phyloP scores from a whole-genome alignment of 371 early-diverging fungal genomes.

The Mortierella sp. region DNA sequence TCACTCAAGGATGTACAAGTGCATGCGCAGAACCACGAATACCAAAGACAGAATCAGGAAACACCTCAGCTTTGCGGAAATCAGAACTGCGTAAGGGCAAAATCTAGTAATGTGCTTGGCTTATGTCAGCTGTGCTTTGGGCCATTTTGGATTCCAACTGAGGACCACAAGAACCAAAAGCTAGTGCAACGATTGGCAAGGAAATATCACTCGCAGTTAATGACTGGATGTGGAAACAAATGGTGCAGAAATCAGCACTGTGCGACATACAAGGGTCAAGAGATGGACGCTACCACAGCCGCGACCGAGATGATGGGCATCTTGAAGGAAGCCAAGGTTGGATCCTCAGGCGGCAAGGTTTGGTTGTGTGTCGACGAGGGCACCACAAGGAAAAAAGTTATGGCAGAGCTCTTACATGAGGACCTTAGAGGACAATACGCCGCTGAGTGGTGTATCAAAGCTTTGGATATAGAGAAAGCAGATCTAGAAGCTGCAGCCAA shows the following conservation, averaged over 20 bases:
- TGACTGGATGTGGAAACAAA: conserved; percentile 79
- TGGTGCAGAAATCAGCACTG: conserved; percentile 83
- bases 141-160: conserved; percentile 84
- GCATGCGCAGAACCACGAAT: conserved; percentile 81
- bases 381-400: conserved; percentile 62
- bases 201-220: conserved; percentile 81
- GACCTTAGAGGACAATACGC: conserved; percentile 59
- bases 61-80: conserved; percentile 79
- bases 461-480: conserved; percentile 62
- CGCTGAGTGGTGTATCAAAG: conserved; percentile 79
- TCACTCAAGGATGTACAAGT: conserved; percentile 84
- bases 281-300: conserved; percentile 77
- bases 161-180: conserved; percentile 83
- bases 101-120: conserved; percentile 67
- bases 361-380: conserved; percentile 80
- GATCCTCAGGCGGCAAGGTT: conserved; percentile 42
- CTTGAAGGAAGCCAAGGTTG: conserved; percentile 55
- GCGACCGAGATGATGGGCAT: conserved; percentile 72
- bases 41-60: conserved; percentile 69
- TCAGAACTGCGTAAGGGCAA: conserved; percentile 72
- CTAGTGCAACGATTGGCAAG: conserved; percentile 80
- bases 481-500: conserved; percentile 66
- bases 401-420: conserved; percentile 64
- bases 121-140: conserved; percentile 86
- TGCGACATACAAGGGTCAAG: conserved; percentile 64